Percentiles rank a stretch among this genome's conserved stretches.
phyloP scores from a whole-genome alignment of 306 rosid genomes.

The Lotus japonicus region DNA sequence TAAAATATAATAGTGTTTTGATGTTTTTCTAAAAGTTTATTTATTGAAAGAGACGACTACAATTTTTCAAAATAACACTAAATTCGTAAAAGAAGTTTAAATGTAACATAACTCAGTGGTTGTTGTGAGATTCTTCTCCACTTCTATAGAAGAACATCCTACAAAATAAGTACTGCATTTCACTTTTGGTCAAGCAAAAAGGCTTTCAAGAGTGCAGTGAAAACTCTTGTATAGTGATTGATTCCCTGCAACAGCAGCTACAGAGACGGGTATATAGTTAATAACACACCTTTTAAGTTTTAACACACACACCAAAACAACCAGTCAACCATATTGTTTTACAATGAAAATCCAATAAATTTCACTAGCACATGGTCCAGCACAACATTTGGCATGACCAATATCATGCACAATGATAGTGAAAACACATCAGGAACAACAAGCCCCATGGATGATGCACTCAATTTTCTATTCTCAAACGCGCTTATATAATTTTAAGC shows the following conservation, averaged over 20 bases:
- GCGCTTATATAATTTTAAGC: not conserved
- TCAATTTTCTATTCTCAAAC: not conserved
- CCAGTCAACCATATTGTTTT: conserved; percentile 24
- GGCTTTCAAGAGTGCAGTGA: conserved; percentile 12
- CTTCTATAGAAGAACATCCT: not conserved
- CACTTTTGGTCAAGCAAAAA: conserved; percentile 28
- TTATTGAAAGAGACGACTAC: too few species aligned
- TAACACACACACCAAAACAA: conserved; percentile 33
- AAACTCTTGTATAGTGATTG: not conserved
- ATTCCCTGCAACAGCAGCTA: not conserved
- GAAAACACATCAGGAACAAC: conserved; percentile 24
- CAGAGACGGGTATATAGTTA: conserved; percentile 20
- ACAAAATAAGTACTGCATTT: conserved; percentile 4
- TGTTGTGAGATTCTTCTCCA: conserved; percentile 18
- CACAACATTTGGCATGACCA: conserved; percentile 10
- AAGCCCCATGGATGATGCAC: conserved; percentile 15
- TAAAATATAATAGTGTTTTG: too few species aligned
- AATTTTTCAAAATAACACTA: too few species aligned
- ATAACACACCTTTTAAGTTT: conserved; percentile 23
- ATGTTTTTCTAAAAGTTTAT: too few species aligned
- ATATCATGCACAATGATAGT: conserved; percentile 18
- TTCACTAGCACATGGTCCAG: conserved; percentile 22
- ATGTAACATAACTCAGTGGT: not conserved
- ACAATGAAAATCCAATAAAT: conserved; percentile 22
- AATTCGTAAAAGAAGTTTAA: too few species aligned